Conservation (phyloP, 2,329 filamentous ascomycete genomes). For the Phialemonium atrogriseum region DNA sequence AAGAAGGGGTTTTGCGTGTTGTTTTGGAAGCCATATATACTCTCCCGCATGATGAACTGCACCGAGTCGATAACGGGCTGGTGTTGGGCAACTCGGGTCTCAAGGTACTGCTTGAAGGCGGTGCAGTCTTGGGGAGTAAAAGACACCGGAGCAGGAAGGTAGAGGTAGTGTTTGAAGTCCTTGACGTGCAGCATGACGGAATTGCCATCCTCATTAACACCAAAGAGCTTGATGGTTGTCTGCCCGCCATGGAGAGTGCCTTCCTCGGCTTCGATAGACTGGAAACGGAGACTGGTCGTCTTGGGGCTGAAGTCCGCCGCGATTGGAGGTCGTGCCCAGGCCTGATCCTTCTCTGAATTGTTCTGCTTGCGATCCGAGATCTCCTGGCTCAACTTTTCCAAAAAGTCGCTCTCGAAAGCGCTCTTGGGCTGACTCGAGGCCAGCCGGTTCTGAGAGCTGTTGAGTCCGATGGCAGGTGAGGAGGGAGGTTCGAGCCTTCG, state of each 20-base stretch:
- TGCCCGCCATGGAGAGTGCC: constrained; percentile 70
- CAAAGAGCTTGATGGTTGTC: constrained; percentile 82
- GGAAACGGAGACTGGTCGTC: constrained; percentile 71
- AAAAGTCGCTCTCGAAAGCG: constrained; percentile 83
- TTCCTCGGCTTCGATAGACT: constrained; percentile 93
- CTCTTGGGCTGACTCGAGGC: constrained; percentile 78
- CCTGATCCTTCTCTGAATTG: constrained; percentile 88
- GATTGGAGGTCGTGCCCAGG: constrained; percentile 62
- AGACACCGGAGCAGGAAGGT: constrained; percentile 75
- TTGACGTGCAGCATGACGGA: constrained; percentile 93
- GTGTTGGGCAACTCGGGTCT: constrained; percentile 66
- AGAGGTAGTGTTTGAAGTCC: constrained; percentile 93
- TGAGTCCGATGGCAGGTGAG: constrained; percentile 48
- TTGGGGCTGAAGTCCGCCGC: constrained; percentile 41
- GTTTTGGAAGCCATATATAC: constrained; percentile 88
- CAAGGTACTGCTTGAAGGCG: constrained; percentile 71
- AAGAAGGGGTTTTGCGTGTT: constrained; percentile 88
- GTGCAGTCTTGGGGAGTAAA: constrained; percentile 75
- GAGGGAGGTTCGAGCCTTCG: constrained; percentile 65
- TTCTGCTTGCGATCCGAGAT: constrained; percentile 76
- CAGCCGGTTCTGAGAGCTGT: constrained; percentile 51
- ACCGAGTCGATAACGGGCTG: constrained; percentile 72
- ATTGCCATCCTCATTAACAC: constrained; percentile 75
- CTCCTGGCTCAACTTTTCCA: constrained; percentile 94
- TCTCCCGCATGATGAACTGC: constrained; percentile 75